A percentile compares a stretch with the other conserved stretches of the same genome.
These are phyloP conservation scores for Starmera amethionina DNA, from an alignment of 805 yeast genomes.

Conservation along the genomic window DNA sequence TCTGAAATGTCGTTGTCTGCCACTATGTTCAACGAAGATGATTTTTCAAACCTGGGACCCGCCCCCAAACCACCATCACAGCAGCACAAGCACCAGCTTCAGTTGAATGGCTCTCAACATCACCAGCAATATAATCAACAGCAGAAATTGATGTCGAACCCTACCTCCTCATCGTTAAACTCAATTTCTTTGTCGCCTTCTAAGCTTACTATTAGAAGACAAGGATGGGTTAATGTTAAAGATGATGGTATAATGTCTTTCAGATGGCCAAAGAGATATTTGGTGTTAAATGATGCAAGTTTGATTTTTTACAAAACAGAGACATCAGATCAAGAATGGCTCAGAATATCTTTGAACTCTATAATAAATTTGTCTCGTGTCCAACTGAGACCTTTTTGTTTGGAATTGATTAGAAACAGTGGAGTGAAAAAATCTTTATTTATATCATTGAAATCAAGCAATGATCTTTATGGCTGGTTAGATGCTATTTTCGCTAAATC, in stretches of 20 bases:
- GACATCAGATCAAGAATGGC: constrained; percentile 33
- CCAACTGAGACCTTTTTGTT: constrained; percentile 67
- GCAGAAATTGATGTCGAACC: constrained; percentile 23
- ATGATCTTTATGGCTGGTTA: constrained; percentile 82
- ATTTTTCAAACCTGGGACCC: constrained; percentile 45
- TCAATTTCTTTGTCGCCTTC: constrained; percentile 3
- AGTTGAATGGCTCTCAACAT: constrained; percentile 10
- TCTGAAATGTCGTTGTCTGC: constrained; percentile 26
- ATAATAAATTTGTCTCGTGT: constrained; percentile 57
- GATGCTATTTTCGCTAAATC: constrained; percentile 78
- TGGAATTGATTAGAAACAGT: constrained; percentile 49
- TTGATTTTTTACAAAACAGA: constrained; percentile 71
- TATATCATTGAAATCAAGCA: constrained; percentile 67
- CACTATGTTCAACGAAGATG: constrained; percentile 28
- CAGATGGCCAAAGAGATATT: constrained; percentile 84
- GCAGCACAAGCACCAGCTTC: constrained; percentile 3
- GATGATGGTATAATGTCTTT: constrained; percentile 88
- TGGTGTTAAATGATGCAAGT: constrained; percentile 68
- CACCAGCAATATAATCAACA: constrained; percentile 12
- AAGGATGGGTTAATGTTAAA: constrained; percentile 87
- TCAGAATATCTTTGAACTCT: constrained; percentile 46
- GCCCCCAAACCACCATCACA: constrained; percentile 41
- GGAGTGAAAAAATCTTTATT: constrained; percentile 49
- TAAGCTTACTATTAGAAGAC: constrained; percentile 26
- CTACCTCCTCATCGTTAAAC: constrained; percentile 14